phyloP scores from a whole-genome alignment of 768 basidiomycete genomes.

The Kwoniella sp. region DNA sequence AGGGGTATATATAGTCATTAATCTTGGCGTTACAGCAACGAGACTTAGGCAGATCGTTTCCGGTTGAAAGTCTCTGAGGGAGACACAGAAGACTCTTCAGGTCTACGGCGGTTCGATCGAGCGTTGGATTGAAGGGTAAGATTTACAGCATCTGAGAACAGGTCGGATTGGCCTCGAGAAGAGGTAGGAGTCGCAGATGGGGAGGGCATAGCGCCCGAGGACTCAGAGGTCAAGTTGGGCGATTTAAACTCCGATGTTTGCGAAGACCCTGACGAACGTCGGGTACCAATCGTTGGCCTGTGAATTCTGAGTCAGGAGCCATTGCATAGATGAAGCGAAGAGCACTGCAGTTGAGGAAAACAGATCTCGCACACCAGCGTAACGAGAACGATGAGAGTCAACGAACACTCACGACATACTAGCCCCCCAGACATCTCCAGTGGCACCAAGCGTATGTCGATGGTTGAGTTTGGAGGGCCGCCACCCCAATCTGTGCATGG shows the following conservation, averaged over 20 bases:
- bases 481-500: constrained; percentile 31
- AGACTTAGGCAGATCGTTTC: neutral
- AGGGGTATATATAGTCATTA: neutral
- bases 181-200: neutral
- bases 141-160: constrained; percentile 17
- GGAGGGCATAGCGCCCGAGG: neutral
- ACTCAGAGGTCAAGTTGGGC: neutral
- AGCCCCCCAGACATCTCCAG: constrained; percentile 33
- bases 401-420: constrained; percentile 15
- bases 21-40: neutral
- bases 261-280: constrained; percentile 12
- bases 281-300: constrained; percentile 5
- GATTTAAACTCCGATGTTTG: neutral
- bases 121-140: constrained; percentile 20
- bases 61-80: neutral
- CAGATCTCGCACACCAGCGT: neutral
- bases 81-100: neutral
- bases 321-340: no score
- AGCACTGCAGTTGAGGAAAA: neutral
- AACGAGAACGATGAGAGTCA: neutral
- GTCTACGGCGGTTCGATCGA: constrained; percentile 2
- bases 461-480: constrained; percentile 5
- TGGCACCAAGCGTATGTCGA: constrained; percentile 23
- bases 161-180: constrained; percentile 7
- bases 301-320: neutral